Evolutionary conservation across 805 yeast genomes (phyloP).

Genomic region (Jamesozyma rosinii): DNA sequence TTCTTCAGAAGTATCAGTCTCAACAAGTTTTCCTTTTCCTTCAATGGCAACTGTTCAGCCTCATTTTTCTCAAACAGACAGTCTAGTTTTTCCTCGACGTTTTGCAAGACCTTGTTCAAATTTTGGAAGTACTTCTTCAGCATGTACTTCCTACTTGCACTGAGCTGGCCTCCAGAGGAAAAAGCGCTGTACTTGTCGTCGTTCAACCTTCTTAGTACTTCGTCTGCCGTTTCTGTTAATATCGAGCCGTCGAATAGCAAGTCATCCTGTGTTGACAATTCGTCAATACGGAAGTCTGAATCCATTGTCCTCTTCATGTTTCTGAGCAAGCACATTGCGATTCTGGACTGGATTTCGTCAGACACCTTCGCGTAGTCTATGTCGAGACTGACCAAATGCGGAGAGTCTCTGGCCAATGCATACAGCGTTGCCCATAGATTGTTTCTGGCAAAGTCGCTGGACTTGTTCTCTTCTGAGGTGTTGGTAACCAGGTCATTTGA

Average conservation of each 20-base stretch:
- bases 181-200: slow-evolving; percentile 16
- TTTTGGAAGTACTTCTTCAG: slow-evolving; percentile 36
- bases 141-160: slow-evolving; percentile 29
- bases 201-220: slow-evolving; percentile 36
- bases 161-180: background rate
- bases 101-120: slow-evolving; percentile 28
- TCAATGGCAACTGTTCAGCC: slow-evolving; percentile 43
- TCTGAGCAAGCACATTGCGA: slow-evolving; percentile 72
- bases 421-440: slow-evolving; percentile 57
- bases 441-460: slow-evolving; percentile 34
- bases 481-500: background rate
- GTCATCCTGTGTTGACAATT: slow-evolving; percentile 40
- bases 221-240: slow-evolving; percentile 65
- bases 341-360: slow-evolving; percentile 52
- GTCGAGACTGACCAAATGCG: slow-evolving; percentile 57
- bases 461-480: background rate
- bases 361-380: slow-evolving; percentile 57
- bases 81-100: slow-evolving; percentile 42
- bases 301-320: slow-evolving; percentile 62
- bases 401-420: slow-evolving; percentile 57
- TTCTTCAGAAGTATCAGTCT: slow-evolving; percentile 62
- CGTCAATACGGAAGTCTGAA: slow-evolving; percentile 28
- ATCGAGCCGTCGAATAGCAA: slow-evolving; percentile 68
- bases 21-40: slow-evolving; percentile 68
- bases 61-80: slow-evolving; percentile 51